Percentiles rank a stretch among this genome's conserved stretches.
These are phyloP conservation scores for Suhomyces vadensis DNA, from an alignment of 805 yeast genomes.

Conservation along the genomic window DNA sequence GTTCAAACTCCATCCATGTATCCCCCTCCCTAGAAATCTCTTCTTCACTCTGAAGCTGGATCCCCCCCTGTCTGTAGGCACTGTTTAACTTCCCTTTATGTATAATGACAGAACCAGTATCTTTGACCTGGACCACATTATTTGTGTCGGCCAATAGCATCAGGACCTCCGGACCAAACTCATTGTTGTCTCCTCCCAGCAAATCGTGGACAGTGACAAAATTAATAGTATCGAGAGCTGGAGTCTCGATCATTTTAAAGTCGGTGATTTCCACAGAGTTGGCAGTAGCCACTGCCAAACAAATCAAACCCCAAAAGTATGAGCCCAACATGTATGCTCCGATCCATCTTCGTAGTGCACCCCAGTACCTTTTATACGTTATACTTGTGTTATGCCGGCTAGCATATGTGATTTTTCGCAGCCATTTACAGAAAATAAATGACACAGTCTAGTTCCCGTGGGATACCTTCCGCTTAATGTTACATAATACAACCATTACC, in stretches of 20 bases:
- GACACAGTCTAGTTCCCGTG: too few relatives aligned
- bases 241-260: neutral
- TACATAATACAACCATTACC: too few relatives aligned
- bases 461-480: too few relatives aligned
- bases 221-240: neutral
- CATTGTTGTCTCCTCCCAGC: neutral
- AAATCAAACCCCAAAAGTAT: too few relatives aligned
- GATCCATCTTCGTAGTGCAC: too few relatives aligned
- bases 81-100: constrained; percentile 19
- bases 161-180: neutral
- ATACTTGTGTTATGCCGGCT: too few relatives aligned
- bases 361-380: too few relatives aligned
- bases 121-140: constrained; percentile 13
- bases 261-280: neutral
- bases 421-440: too few relatives aligned
- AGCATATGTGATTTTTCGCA: too few relatives aligned
- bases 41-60: neutral
- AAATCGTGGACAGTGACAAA: neutral
- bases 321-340: too few relatives aligned
- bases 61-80: constrained; percentile 15
- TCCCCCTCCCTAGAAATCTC: constrained; percentile 5
- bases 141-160: constrained; percentile 5
- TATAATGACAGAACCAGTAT: constrained; percentile 14
- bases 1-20: constrained; percentile 18
- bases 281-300: neutral